Evolutionary conservation across 441 rosid species (phyloP), one percentile per base, ranked within the genome.

Genomic region (Populus hybrid): DNA sequence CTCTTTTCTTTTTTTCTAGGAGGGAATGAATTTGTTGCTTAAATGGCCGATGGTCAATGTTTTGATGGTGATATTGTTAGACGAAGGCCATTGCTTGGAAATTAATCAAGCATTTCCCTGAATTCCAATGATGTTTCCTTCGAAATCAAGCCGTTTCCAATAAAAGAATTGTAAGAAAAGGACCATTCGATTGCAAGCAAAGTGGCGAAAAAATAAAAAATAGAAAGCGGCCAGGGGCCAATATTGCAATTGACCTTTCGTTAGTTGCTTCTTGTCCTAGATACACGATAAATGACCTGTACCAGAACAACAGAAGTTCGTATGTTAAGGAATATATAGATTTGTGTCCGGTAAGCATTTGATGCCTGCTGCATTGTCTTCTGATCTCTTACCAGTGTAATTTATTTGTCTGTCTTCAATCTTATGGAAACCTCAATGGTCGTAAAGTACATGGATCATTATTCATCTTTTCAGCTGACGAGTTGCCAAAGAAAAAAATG

Each of bases 391-490:
- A 16, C 59, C 6, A 14, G 59, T 16, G 59, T 50, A 50, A 50
- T 50, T 16, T 3, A 6, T 18, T 16, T 50, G 59, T 50, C 59
- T 50, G 59, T 50, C n/a, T 50, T 6, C 59, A 16, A 50, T 50
- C 59, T 50, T 16, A 4, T 16, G 59, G 59, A 50, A 50, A 35
- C 29, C 29, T 28, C 29, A 28, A 28, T 28, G 29, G 29, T 28
- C 29, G 8, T 50, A 6, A 50, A 50, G 61, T 20, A 11, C 5
- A 24, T 69, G 56, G 69, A 72, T 69, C 42, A 33, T 75, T 40
- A 66, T 42, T 61, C 74, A 29, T 23, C 69, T 79, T 74, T 71
- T 20, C 59, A 74, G 74, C 76, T 40, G 67, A 73, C 29, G n/a
- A 24, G 71, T 74, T 76, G 45, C 76, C n/a, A 14, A 29, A 18